Evolutionary conservation across 305 asterid genomes (phyloP).

Genomic region (Plantago coronopus): DNA sequence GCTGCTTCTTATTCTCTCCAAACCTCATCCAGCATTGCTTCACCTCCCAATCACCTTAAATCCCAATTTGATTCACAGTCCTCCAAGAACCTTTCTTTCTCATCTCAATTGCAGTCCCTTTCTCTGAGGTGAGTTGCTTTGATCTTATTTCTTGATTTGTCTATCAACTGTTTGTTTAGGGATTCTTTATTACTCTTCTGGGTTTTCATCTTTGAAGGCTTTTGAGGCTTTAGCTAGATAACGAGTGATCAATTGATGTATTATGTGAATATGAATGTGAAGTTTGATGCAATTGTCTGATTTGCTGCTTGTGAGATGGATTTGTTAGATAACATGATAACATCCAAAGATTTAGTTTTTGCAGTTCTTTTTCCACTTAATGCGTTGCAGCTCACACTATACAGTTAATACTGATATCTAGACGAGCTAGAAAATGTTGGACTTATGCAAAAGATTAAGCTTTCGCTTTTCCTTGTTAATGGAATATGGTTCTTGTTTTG

Average conservation of each 20-base stretch:
- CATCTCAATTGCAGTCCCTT: slow-evolving; percentile 43
- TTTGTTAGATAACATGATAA: too few species aligned
- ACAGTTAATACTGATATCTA: too few species aligned
- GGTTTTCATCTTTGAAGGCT: neutral
- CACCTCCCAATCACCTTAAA: slow-evolving; percentile 19
- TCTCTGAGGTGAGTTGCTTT: slow-evolving; percentile 41
- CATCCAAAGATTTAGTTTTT: too few species aligned
- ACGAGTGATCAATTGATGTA: neutral
- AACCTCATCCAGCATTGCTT: slow-evolving; percentile 25
- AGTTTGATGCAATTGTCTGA: too few species aligned
- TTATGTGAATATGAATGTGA: neutral
- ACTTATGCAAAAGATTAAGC: too few species aligned
- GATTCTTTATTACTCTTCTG: neutral
- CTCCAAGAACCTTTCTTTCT: slow-evolving; percentile 42
- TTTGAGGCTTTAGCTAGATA: too few species aligned
- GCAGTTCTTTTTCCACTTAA: too few species aligned
- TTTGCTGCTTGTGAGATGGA: neutral
- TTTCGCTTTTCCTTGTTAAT: too few species aligned
- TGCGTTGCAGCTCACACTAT: too few species aligned
- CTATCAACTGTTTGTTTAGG: neutral
- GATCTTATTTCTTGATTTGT: neutral
- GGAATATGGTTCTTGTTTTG: too few species aligned
- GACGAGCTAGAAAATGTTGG: too few species aligned
- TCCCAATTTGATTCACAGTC: slow-evolving; percentile 26
- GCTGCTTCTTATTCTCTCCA: slow-evolving; percentile 33